Percentiles rank a stretch among this genome's conserved stretches.
Conservation (phyloP, 2,329 filamentous ascomycete genomes). For the Triangularia setosa region DNA sequence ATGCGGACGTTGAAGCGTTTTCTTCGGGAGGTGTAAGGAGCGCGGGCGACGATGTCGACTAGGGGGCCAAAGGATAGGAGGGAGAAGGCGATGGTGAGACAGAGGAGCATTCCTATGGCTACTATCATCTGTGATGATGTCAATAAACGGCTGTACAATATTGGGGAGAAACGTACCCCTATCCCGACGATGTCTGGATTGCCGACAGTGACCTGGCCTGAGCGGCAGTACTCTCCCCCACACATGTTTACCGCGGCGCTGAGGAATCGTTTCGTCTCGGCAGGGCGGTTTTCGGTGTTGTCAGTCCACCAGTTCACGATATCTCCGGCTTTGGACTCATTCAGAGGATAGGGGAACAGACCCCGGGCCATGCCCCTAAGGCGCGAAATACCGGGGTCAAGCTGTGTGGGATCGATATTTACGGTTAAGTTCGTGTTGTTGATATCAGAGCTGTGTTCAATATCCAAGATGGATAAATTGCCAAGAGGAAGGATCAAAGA, state of each 20-base stretch:
- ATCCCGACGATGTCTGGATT: slow-evolving; percentile 22
- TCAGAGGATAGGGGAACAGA: slow-evolving; percentile 18
- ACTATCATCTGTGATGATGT: slow-evolving; percentile 14
- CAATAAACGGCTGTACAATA: not conserved
- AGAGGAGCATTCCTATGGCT: slow-evolving; percentile 15
- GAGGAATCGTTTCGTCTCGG: slow-evolving; percentile 9
- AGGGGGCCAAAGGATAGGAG: slow-evolving; percentile 15
- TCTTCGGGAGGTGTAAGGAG: slow-evolving; percentile 4
- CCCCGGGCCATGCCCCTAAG: slow-evolving; percentile 11
- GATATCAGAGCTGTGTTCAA: not conserved
- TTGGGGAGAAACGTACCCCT: slow-evolving; percentile 1
- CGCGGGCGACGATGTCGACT: slow-evolving; percentile 4
- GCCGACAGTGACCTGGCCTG: slow-evolving; percentile 15
- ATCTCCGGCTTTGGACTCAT: slow-evolving; percentile 13
- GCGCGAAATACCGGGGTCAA: slow-evolving; percentile 13
- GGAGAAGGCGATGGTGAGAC: slow-evolving; percentile 16
- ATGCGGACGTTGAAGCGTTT: slow-evolving; percentile 16
- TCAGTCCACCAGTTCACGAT: slow-evolving; percentile 18
- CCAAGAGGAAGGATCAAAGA: slow-evolving; percentile 13
- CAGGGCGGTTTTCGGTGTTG: slow-evolving; percentile 1
- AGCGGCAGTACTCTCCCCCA: slow-evolving; percentile 13
- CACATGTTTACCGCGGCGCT: slow-evolving; percentile 11
- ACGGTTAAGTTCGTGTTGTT: slow-evolving; percentile 2
- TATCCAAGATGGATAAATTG: slow-evolving; percentile 8
- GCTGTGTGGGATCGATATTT: slow-evolving; percentile 2